Evolutionary conservation across 371 early-diverging fungal genomes (phyloP).

Genomic region (Parasitella parasitica): DNA sequence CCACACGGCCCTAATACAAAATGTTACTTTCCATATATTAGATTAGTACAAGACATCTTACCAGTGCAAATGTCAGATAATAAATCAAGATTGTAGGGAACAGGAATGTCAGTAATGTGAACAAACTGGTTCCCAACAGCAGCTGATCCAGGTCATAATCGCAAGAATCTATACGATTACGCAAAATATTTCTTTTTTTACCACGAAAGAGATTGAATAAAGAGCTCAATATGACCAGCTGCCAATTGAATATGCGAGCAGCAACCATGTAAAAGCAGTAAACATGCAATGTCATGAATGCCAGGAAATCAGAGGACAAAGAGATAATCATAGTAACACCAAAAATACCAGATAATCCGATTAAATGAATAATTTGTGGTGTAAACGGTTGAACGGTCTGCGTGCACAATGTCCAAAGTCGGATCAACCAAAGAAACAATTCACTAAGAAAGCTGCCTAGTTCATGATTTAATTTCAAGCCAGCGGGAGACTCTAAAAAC

Average conservation of each 20-base stretch:
- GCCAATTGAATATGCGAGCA: constrained; percentile 91
- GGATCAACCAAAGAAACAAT: constrained; percentile 90
- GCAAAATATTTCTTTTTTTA: constrained; percentile 87
- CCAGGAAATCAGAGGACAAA: constrained; percentile 77
- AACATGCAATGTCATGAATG: constrained; percentile 85
- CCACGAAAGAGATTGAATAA: constrained; percentile 93
- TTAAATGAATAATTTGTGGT: constrained; percentile 65
- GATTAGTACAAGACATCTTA: constrained; percentile 27
- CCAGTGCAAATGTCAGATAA: constrained; percentile 86
- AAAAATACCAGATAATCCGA: constrained; percentile 78
- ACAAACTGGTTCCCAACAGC: constrained; percentile 90
- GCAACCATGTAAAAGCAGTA: constrained; percentile 94
- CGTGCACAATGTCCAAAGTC: constrained; percentile 77
- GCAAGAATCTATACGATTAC: constrained; percentile 90
- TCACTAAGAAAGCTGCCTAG: constrained; percentile 90
- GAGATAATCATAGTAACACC: constrained; percentile 88
- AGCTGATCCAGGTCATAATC: constrained; percentile 96
- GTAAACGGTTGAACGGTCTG: constrained; percentile 59
- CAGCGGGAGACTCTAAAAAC: constrained; percentile 94
- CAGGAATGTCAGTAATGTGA: constrained; percentile 89
- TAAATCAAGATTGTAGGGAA: constrained; percentile 95
- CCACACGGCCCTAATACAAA: constrained; percentile 64
- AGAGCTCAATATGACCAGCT: constrained; percentile 77
- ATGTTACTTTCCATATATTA: background rate
- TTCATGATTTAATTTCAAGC: constrained; percentile 92